Base-by-base conservation (phyloP, 345 rosid species). In the Lepidium africanum region DNA sequence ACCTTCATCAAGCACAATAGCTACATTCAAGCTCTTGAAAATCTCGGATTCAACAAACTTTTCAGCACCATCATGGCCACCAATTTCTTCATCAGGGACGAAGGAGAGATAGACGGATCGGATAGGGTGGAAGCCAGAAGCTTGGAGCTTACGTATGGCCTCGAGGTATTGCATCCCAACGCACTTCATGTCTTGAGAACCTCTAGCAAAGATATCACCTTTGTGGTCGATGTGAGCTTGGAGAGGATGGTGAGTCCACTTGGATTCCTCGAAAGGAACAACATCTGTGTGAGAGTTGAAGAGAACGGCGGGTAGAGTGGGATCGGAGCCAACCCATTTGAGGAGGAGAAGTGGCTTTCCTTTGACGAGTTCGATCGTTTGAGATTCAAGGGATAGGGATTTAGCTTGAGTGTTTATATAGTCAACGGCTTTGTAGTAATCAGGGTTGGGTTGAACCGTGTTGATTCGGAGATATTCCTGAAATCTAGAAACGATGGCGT, bases 111-210 rank as follows among this genome's bases (percentile, higher is more conserved):
- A 87, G 74, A 91, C 81, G 51, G 97, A 71, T 23, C 99, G 87
- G 66, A 73, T 16, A 0, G 97, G 97, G 19, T 23, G 74, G 67
- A 86, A 94, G 9, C 90, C 89, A 25, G 83, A 76, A 39, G 81
- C 59, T 67, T 81, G 85, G 75, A 91, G 65, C 75, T 70, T 78
- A 36, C 99, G 91, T 52, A 86, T 70, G 25, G 99, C 99, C 73
- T 91, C 97, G 67, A 91, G 79, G 61, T 94, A 87, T 86, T 91
- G 99, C 90, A 81, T 83, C 7, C 97, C 95, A 15, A 94, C 96
- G 69, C 99, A 94, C 85, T 94, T 94, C 97, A 94, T 94, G 77
- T 94, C 99, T 85, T 91, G 99, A 0, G 97, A 87, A 32, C 99
- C 99, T 70, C 99, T 76, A 40, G 93, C 99, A 17, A 69, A 91